Conservation (phyloP, 2,329 filamentous ascomycete species). For the Fusarium setosum region DNA sequence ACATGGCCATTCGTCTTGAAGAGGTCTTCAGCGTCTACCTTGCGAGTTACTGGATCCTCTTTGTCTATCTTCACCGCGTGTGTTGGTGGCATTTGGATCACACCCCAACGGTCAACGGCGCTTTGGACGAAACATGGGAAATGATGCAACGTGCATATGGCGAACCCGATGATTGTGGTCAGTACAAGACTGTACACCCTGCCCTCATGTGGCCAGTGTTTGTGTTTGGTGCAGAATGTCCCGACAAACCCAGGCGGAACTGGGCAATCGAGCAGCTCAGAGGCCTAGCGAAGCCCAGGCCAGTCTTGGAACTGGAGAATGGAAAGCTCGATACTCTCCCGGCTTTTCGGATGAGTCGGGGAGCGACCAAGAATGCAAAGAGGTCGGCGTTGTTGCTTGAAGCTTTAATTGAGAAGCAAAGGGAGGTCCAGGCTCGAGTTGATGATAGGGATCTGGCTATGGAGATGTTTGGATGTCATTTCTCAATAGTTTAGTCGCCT, state of each 20-base stretch:
- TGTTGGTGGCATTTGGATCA: slow-evolving; percentile 18
- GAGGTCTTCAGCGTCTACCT: slow-evolving; percentile 19
- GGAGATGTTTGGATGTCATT: slow-evolving; percentile 22
- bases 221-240: slow-evolving; percentile 8
- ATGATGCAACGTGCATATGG: slow-evolving; percentile 5
- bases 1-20: slow-evolving; percentile 16
- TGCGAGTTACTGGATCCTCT: slow-evolving; percentile 18
- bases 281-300: slow-evolving; percentile 1
- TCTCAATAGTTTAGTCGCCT: slow-evolving; percentile 11
- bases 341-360: slow-evolving; percentile 3
- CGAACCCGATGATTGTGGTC: neutral
- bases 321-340: slow-evolving; percentile 3
- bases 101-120: slow-evolving; percentile 5
- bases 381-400: slow-evolving; percentile 6
- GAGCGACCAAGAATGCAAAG: slow-evolving; percentile 9
- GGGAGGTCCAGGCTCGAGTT: neutral
- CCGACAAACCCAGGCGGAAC: neutral
- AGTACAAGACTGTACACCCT: slow-evolving; percentile 11
- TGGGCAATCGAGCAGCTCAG: slow-evolving; percentile 17
- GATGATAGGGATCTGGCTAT: slow-evolving; percentile 16
- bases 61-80: slow-evolving; percentile 21
- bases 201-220: slow-evolving; percentile 21
- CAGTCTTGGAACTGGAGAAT: slow-evolving; percentile 1
- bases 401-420: slow-evolving; percentile 12
- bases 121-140: slow-evolving; percentile 12